Percentiles rank a stretch among this genome's conserved stretches.
Evolutionary conservation across 805 yeast genomes (phyloP).

Genomic region (Metschnikowia borealis): DNA sequence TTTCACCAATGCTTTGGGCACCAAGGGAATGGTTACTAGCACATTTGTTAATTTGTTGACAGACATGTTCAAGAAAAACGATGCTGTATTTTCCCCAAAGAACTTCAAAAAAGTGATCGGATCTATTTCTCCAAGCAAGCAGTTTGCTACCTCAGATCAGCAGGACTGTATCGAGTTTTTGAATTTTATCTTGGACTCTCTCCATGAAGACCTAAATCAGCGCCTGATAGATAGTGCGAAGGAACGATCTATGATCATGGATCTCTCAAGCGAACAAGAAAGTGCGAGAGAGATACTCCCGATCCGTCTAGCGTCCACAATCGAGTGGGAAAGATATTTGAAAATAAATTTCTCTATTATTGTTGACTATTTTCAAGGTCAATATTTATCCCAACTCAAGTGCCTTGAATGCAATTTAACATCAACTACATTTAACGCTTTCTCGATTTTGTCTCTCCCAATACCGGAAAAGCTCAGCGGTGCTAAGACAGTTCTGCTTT

Average conservation of each 20-base stretch:
- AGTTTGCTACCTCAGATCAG: slow-evolving; percentile 66
- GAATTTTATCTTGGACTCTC: slow-evolving; percentile 65
- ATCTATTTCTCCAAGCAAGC: slow-evolving; percentile 51
- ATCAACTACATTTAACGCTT: slow-evolving; percentile 83
- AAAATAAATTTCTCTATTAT: slow-evolving; percentile 74
- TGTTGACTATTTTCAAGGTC: slow-evolving; percentile 85
- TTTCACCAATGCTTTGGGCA: slow-evolving; percentile 67
- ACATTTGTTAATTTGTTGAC: slow-evolving; percentile 59
- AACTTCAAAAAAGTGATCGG: slow-evolving; percentile 69
- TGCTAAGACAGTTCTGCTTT: slow-evolving; percentile 30
- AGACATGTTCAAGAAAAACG: slow-evolving; percentile 48
- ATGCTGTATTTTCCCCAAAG: slow-evolving; percentile 51
- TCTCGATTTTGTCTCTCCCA: slow-evolving; percentile 75
- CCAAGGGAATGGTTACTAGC: slow-evolving; percentile 73
- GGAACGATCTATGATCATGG: slow-evolving; percentile 41
- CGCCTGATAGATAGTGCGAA: slow-evolving; percentile 32
- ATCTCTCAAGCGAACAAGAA: slow-evolving; percentile 59
- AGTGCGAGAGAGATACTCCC: slow-evolving; percentile 66
- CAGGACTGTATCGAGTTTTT: slow-evolving; percentile 86
- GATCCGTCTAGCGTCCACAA: slow-evolving; percentile 73
- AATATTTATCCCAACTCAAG: slow-evolving; percentile 70
- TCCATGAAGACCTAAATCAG: slow-evolving; percentile 84
- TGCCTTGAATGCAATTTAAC: slow-evolving; percentile 72
- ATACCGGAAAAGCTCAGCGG: slow-evolving; percentile 50
- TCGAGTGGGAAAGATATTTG: slow-evolving; percentile 89